Percentiles rank a stretch among this genome's conserved stretches.
phyloP scores from a whole-genome alignment of 768 basidiomycete genomes.

The Kwoniella heveanensis region DNA sequence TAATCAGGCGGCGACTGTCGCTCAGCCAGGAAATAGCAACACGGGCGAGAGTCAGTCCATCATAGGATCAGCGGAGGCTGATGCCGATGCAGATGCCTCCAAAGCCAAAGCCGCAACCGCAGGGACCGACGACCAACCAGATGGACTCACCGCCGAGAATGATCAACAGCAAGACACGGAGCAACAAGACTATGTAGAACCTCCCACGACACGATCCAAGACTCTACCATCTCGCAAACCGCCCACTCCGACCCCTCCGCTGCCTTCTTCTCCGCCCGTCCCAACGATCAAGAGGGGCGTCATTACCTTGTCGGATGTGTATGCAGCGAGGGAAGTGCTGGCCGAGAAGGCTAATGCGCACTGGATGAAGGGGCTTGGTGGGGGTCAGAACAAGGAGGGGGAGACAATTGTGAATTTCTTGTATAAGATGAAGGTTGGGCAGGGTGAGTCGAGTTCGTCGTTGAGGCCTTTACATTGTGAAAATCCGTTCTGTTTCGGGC shows the following conservation, averaged over 20 bases:
- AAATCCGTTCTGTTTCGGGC: no score
- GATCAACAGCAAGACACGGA: constrained; percentile 8
- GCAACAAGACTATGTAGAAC: constrained; percentile 10
- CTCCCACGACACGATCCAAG: constrained; percentile 41
- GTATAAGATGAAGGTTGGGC: constrained; percentile 51
- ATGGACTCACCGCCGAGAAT: background rate
- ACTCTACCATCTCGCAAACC: constrained; percentile 33
- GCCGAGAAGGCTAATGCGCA: constrained; percentile 51
- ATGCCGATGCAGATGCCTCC: no score
- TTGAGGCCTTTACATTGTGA: background rate
- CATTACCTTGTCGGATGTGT: constrained; percentile 45
- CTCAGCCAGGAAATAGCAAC: no score
- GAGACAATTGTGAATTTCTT: constrained; percentile 52
- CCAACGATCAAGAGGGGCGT: constrained; percentile 35
- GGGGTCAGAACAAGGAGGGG: constrained; percentile 51
- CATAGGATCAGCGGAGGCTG: no score
- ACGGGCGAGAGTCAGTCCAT: no score
- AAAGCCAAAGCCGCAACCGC: constrained; percentile 54
- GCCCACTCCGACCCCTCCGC: constrained; percentile 28
- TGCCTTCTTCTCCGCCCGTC: constrained; percentile 10
- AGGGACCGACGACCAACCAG: constrained; percentile 67
- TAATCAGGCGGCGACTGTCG: no score
- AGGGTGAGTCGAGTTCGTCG: constrained; percentile 33
- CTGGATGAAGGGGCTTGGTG: constrained; percentile 50
- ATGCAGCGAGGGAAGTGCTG: constrained; percentile 42